Evolutionary conservation across 1,284 basidiomycete genomes (phyloP).

Genomic region (Waitea zeae): DNA sequence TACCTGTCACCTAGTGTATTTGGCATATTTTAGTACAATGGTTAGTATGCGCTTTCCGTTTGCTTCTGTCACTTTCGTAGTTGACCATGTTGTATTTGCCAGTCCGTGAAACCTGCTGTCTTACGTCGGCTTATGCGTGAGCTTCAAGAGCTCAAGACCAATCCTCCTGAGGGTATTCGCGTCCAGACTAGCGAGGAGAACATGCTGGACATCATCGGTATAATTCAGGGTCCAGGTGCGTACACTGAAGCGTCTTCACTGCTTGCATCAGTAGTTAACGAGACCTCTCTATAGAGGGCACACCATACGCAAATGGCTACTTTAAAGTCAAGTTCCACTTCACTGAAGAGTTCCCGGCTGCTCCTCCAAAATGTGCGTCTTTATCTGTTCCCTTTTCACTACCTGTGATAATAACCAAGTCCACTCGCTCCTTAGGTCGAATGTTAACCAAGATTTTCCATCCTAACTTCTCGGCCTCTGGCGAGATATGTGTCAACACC

Average conservation of each 20-base stretch:
- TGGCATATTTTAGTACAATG: no score
- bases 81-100: no score
- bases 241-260: no score
- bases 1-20: no score
- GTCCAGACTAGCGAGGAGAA: constrained; percentile 73
- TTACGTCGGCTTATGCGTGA: constrained; percentile 80
- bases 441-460: constrained; percentile 92
- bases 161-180: constrained; percentile 79
- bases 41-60: no score
- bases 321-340: constrained; percentile 81
- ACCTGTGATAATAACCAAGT: constrained; percentile 1
- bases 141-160: constrained; percentile 58
- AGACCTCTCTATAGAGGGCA: constrained; percentile 46
- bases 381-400: constrained; percentile 1
- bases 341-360: constrained; percentile 77
- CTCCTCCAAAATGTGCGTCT: constrained; percentile 76
- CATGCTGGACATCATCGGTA: constrained; percentile 64
- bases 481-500: constrained; percentile 95
- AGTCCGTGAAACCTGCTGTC: no score
- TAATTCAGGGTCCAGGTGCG: constrained; percentile 68
- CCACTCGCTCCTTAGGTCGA: constrained; percentile 36
- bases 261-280: constrained; percentile 3
- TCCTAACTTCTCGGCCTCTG: constrained; percentile 78
- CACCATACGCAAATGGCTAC: constrained; percentile 85
- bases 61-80: no score